Evolutionary conservation across 768 basidiomycete genomes (phyloP).

Genomic region (Russula dissimulans): DNA sequence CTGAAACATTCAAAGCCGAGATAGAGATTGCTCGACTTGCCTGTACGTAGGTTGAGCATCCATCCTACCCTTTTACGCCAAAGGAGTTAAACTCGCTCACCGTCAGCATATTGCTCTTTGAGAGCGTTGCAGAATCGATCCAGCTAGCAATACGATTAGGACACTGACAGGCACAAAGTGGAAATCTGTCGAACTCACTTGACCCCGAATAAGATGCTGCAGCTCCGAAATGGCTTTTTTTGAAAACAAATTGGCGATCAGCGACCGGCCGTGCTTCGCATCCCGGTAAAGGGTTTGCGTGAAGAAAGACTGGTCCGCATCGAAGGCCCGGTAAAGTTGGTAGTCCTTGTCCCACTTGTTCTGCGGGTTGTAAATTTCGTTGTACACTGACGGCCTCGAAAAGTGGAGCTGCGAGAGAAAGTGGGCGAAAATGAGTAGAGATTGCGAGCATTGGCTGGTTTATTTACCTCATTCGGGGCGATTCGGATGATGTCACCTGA

Average conservation of each 20-base stretch:
- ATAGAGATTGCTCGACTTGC: slow-evolving; percentile 29
- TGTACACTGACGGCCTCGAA: not conserved
- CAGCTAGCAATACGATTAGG: slow-evolving; percentile 22
- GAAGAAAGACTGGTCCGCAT: slow-evolving; percentile 30
- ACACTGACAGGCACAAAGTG: not conserved
- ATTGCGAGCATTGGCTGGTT: too few species aligned
- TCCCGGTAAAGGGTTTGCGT: slow-evolving; percentile 28
- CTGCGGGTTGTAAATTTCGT: slow-evolving; percentile 7
- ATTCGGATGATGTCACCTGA: slow-evolving; percentile 7
- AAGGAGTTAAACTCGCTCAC: not conserved
- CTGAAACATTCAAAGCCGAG: slow-evolving; percentile 35
- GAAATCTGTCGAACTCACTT: slow-evolving; percentile 17
- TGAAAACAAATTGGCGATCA: slow-evolving; percentile 32
- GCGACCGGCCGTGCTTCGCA: slow-evolving; percentile 27
- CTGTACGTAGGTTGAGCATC: not conserved
- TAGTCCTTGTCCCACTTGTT: slow-evolving; percentile 32
- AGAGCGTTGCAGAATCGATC: slow-evolving; percentile 24
- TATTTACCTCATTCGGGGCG: slow-evolving; percentile 4
- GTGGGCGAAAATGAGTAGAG: not conserved
- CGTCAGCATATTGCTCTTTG: not conserved
- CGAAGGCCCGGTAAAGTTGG: slow-evolving; percentile 32
- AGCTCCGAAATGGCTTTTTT: slow-evolving; percentile 30
- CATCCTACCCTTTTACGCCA: too few species aligned
- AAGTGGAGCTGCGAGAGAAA: slow-evolving; percentile 8
- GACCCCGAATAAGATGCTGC: slow-evolving; percentile 28